Base-by-base conservation (phyloP, 495 filamentous ascomycete genomes). In the Letharia columbiana region DNA sequence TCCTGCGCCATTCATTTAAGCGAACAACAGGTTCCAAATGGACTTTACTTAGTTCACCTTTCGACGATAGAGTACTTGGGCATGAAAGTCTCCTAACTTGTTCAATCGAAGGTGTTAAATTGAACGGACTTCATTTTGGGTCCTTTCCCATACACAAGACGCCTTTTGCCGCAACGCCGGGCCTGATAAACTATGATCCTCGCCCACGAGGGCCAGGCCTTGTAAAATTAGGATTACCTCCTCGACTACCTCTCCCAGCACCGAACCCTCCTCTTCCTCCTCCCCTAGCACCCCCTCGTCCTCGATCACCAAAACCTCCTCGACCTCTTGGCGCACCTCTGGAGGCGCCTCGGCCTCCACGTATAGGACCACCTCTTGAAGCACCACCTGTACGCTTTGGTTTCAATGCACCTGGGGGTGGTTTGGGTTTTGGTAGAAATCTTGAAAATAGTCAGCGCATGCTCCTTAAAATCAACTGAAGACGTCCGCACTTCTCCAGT, bases 341-440 rank as follows among this genome's bases (percentile, higher is more conserved):
- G 63, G 77, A 73, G 58, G 75, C 79, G 61, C 83, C 76, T 63
- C 79, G 71, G 58, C 72, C 72, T n/a, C 78, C 74, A 65, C 77
- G 75, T 76, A 70, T 79, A 71, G 63, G 73, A 41, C 68, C 80
- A 64, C 83, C 81, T 66, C 83, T 76, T 33, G 77, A 74, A 67
- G 79, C 83, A 69, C 86, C 86, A 60, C 84, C 81, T 65, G 80
- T 77, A 71, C 83, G 77, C 75, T 84, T 84, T 69, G 82, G 75
- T 79, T 86, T 88, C 20, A 83, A 73, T 62, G 81, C 76, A 68
- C 81, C 83, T 63, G 89, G 87, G 50, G 87, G 86, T 54, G 90
- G 86, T 80, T 96, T 96, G 11, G 94, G 92, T 82, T 90, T 96
- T 60, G 94, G 94, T 45, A 98, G 81, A 83, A 98, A 98, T 71